Percentiles rank a stretch among this genome's conserved stretches.
phyloP scores from a whole-genome alignment of 225 moss, liverwort and hornwort genomes.

The Neckera pumila region DNA sequence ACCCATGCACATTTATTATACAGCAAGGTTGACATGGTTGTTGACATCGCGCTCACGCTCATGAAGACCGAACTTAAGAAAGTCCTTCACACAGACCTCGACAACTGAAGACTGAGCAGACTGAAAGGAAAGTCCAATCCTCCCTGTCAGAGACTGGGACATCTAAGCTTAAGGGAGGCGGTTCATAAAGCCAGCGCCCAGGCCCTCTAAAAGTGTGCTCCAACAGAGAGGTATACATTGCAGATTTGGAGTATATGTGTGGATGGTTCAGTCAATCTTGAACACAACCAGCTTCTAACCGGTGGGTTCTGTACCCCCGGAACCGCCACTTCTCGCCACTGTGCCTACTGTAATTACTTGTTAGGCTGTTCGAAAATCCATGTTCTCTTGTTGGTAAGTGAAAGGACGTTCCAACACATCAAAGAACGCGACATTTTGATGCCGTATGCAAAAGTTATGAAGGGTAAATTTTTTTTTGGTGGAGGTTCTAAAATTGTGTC shows the following conservation, averaged over 20 bases:
- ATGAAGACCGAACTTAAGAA: background rate
- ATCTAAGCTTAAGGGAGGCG: background rate
- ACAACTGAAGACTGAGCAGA: background rate
- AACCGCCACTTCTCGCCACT: background rate
- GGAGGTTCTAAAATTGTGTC: too few species aligned
- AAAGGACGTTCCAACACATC: background rate
- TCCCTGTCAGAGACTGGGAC: background rate
- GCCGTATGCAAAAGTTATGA: background rate
- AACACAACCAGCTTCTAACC: too few species aligned
- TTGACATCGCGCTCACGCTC: background rate
- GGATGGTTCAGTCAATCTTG: background rate
- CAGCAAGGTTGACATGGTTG: background rate
- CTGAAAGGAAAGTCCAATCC: background rate
- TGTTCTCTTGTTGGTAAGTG: too few species aligned
- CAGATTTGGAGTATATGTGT: background rate
- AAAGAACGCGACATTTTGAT: background rate
- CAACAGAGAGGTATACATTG: too few species aligned
- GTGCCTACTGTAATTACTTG: background rate
- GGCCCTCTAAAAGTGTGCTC: background rate
- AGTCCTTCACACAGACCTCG: background rate
- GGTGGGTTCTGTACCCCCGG: background rate
- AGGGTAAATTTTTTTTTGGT: background rate
- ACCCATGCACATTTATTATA: background rate
- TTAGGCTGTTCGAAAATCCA: background rate
- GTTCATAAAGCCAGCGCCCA: background rate